These are phyloP conservation scores for Trametes punicea DNA, from an alignment of 768 basidiomycete genomes.

Conservation along the genomic window DNA sequence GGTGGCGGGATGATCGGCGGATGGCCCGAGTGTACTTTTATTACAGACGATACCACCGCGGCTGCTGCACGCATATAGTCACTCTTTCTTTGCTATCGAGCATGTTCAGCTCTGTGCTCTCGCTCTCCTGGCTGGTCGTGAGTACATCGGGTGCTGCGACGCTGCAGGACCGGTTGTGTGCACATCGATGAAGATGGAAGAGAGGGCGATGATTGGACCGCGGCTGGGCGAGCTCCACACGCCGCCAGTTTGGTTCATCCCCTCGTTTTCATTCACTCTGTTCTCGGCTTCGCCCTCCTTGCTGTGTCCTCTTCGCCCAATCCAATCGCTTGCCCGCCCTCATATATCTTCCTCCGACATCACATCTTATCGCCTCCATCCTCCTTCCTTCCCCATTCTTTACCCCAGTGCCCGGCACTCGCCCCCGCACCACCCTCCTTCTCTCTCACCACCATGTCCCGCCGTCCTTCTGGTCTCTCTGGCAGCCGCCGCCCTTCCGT, in stretches of 20 bases:
- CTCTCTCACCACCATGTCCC: conserved; percentile 17
- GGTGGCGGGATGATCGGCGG: background rate
- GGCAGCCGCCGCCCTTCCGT: conserved; percentile 22
- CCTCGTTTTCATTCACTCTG: background rate
- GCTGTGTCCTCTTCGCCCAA: background rate
- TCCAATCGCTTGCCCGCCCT: background rate
- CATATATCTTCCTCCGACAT: conserved; percentile 15
- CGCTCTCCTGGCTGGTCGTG: background rate
- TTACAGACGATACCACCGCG: background rate
- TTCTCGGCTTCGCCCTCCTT: background rate
- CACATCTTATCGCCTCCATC: conserved; percentile 18
- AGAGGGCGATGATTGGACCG: background rate
- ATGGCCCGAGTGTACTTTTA: background rate
- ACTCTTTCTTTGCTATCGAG: background rate
- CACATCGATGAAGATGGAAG: background rate
- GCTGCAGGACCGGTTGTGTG: background rate
- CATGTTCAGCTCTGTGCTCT: background rate
- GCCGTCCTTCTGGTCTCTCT: conserved; percentile 17
- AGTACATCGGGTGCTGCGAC: background rate
- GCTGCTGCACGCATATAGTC: background rate
- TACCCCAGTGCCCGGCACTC: background rate
- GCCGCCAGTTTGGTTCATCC: conserved; percentile 5
- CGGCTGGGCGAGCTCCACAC: background rate
- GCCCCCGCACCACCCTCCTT: background rate
- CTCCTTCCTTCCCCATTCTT: conserved; percentile 1